Base-by-base conservation (phyloP, 805 yeast species). In the Wickerhamomyces alni region DNA sequence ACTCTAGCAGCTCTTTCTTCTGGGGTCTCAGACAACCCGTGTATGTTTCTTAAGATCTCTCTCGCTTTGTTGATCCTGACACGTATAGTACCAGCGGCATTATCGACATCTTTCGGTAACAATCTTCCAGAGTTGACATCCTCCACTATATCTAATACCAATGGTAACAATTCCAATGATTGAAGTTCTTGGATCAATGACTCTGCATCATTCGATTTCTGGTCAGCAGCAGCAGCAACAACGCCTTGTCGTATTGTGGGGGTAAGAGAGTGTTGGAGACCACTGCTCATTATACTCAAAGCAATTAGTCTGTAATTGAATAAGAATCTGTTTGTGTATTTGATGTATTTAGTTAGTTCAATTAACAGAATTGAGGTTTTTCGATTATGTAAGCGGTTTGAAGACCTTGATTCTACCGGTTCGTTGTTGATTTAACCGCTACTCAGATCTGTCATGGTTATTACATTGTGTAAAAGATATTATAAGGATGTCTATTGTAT, bases 41-140 rank as follows among this genome's bases (percentile, higher is more conserved):
- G 74, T 10, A 72, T 61, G 26, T 59, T 61, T 40, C 62, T 62
- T n/a, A 72, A 47, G 8, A 59, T 47, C 37, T 50, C 59, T 34
- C 66, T 57, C 26, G 69, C 54, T 35, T 52, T 62, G 37, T 54
- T 55, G 21, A 72, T 42, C 43, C 74, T 52, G 17, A 71, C 61
- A 28, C 73, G 57, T 26, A 73, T 63, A 12, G 70, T 55, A 17
- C 77, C 78, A 22, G 73, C 67, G 7, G 69, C 62, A 45, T 66
- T 68, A 25, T 63, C 69, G 30, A 65, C 63, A 36, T 69, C 74
- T 38, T 66, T 66, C 0, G 72, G 69, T n/a, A 66, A 43, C 2
- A 68, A 48, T 38, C 61, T 58, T 0, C 72, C 73, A 2, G 54
- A 45, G 33, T 65, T 61, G 10, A 69, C 59, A 35, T 57, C 62